Percentiles rank a stretch among this genome's conserved stretches.
Evolutionary conservation across 2,329 filamentous ascomycete genomes (phyloP).

Genomic region (Magnaporthiopsis incrustans): DNA sequence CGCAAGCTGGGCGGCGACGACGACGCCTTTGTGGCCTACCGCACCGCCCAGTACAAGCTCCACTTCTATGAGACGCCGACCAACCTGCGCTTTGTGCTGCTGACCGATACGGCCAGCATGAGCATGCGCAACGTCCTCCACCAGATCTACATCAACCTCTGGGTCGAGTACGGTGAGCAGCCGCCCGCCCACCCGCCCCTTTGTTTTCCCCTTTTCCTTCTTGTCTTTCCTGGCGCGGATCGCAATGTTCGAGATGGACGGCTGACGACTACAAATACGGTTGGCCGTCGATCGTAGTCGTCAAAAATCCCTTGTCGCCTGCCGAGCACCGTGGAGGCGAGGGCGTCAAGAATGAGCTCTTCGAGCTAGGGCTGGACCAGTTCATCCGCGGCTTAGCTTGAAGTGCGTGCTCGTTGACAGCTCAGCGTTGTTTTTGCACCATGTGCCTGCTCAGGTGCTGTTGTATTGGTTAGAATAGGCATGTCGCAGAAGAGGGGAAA

Average conservation of each 20-base stretch:
- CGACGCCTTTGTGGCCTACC: constrained; percentile 90
- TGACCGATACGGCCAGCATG: constrained; percentile 80
- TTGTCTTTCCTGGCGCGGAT: too few relatives aligned
- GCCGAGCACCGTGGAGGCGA: constrained; percentile 61
- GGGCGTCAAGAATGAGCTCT: constrained; percentile 64
- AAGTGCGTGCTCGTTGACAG: constrained; percentile 16
- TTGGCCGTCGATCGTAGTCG: constrained; percentile 36
- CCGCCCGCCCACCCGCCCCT: too few relatives aligned
- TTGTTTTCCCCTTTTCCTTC: not conserved
- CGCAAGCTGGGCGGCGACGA: constrained; percentile 90
- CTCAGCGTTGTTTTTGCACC: too few relatives aligned
- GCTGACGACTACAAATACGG: not conserved
- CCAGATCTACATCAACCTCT: constrained; percentile 97
- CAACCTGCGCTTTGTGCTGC: constrained; percentile 91
- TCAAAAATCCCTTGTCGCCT: constrained; percentile 62
- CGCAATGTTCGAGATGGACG: not conserved
- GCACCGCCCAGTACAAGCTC: constrained; percentile 91
- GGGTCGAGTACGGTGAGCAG: constrained; percentile 79
- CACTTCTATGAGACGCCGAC: constrained; percentile 99
- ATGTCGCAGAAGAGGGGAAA: too few relatives aligned
- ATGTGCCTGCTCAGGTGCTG: too few relatives aligned
- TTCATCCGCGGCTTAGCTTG: constrained; percentile 63
- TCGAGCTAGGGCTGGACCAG: constrained; percentile 65
- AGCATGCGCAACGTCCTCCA: constrained; percentile 93
- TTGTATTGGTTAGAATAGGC: too few relatives aligned